phyloP scores from a whole-genome alignment of 2,329 filamentous ascomycete species.

The Lasiodiplodia sp. region DNA sequence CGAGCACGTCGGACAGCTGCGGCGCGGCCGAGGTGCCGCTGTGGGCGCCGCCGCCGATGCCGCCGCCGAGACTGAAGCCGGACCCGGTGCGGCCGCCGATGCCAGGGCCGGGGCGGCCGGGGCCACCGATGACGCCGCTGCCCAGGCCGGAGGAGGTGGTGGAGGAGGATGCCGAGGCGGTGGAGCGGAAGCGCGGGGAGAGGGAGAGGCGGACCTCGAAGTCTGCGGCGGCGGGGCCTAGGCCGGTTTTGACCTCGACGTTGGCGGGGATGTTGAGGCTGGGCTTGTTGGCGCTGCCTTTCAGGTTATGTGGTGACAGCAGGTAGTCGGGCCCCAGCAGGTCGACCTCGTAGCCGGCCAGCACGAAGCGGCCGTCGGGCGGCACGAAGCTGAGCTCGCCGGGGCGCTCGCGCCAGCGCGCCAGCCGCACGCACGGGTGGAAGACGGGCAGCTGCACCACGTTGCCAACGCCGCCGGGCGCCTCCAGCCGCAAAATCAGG shows the following conservation, averaged over 20 bases:
- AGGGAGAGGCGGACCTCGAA: constrained; percentile 85
- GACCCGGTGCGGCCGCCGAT: too few species aligned
- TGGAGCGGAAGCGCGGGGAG: constrained; percentile 59
- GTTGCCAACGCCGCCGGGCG: constrained; percentile 72
- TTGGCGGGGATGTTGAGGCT: constrained; percentile 82
- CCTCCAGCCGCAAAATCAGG: constrained; percentile 79
- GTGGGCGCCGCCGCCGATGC: background rate
- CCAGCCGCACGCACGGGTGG: constrained; percentile 90
- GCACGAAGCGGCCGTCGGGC: constrained; percentile 90
- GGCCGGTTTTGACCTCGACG: constrained; percentile 80
- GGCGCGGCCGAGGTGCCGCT: constrained; percentile 46
- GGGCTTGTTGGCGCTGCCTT: constrained; percentile 48
- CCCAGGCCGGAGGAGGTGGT: too few species aligned
- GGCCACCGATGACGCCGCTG: too few species aligned
- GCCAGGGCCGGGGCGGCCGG: too few species aligned
- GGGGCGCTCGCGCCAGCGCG: constrained; percentile 86
- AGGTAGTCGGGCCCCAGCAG: constrained; percentile 73
- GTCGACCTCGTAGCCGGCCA: constrained; percentile 94
- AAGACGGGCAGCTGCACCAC: constrained; percentile 91
- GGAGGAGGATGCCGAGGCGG: constrained; percentile 36
- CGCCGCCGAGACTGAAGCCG: constrained; percentile 31
- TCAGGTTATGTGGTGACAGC: constrained; percentile 36
- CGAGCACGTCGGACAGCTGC: constrained; percentile 74
- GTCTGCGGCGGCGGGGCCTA: constrained; percentile 78
- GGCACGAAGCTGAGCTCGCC: constrained; percentile 96